Percentiles rank a stretch among this genome's conserved stretches.
Evolutionary conservation across 1,284 basidiomycete species (phyloP).

Genomic region (Heterobasidion occidentale): DNA sequence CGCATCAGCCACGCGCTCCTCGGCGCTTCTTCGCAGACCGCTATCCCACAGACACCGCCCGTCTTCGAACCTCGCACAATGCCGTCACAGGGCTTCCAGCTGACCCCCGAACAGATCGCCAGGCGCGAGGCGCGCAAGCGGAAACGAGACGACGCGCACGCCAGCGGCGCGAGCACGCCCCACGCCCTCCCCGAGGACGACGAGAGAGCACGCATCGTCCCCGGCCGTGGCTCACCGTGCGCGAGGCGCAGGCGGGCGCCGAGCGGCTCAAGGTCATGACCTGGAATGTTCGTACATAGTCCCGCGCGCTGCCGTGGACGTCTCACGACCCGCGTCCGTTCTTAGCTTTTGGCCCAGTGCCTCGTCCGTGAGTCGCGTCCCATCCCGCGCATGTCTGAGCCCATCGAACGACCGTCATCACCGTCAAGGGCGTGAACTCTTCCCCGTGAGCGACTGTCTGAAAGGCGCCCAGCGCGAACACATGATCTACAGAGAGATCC

Average conservation of each 20-base stretch:
- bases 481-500: slow-evolving; percentile 71
- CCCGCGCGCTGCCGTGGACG: neutral
- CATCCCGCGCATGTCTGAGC: neutral
- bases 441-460: slow-evolving; percentile 78
- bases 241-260: slow-evolving; percentile 7
- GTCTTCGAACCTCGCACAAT: neutral
- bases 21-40: too few relatives aligned
- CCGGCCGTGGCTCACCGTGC: slow-evolving; percentile 46
- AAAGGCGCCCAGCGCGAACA: slow-evolving; percentile 65
- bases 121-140: slow-evolving; percentile 45
- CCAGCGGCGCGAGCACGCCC: neutral
- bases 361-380: slow-evolving; percentile 57
- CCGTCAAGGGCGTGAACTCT: slow-evolving; percentile 68
- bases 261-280: slow-evolving; percentile 50
- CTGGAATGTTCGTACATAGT: slow-evolving; percentile 62
- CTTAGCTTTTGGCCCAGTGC: slow-evolving; percentile 67
- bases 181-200: slow-evolving; percentile 4
- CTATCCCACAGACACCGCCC: too few relatives aligned
- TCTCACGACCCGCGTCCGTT: slow-evolving; percentile 7
- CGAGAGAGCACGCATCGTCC: slow-evolving; percentile 29
- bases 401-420: neutral
- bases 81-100: slow-evolving; percentile 14
- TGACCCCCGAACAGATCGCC: slow-evolving; percentile 49
- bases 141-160: slow-evolving; percentile 28
- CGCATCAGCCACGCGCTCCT: too few relatives aligned